Conservation (phyloP, 768 basidiomycete genomes). For the Mycena albidolilacea region DNA sequence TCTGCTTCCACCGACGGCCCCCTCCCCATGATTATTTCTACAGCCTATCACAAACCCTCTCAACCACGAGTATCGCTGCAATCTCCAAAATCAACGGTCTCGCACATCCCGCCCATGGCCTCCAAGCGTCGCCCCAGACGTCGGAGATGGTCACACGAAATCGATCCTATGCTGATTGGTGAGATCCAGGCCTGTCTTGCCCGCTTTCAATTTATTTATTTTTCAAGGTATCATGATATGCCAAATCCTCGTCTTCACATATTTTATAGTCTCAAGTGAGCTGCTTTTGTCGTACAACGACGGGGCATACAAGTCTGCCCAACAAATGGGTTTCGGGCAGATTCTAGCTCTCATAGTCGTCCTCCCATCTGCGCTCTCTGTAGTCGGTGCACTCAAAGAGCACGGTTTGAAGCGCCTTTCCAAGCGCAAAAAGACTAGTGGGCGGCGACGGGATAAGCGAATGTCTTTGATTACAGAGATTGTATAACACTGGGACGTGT, state of each 20-base stretch:
- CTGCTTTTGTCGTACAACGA: constrained; percentile 51
- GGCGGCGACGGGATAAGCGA: constrained; percentile 23
- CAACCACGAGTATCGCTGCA: neutral
- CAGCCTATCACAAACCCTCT: constrained; percentile 10
- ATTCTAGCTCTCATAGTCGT: constrained; percentile 59
- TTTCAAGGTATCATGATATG: constrained; percentile 52
- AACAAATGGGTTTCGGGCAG: constrained; percentile 59
- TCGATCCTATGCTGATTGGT: constrained; percentile 58
- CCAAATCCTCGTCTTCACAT: constrained; percentile 54
- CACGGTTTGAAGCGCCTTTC: constrained; percentile 50
- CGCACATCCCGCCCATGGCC: neutral
- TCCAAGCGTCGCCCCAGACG: constrained; percentile 49
- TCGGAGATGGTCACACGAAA: constrained; percentile 50
- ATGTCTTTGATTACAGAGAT: constrained; percentile 29
- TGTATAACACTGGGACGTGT: constrained; percentile 23
- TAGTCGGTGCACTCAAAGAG: constrained; percentile 49
- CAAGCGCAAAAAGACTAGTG: constrained; percentile 42
- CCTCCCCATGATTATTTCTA: constrained; percentile 7
- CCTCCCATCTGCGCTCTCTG: constrained; percentile 55
- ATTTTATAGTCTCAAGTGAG: constrained; percentile 59
- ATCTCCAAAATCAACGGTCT: neutral
- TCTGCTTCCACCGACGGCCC: constrained; percentile 4
- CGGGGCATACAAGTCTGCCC: constrained; percentile 41
- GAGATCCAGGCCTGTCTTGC: neutral
- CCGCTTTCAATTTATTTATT: neutral